A percentile compares a stretch with the other conserved stretches of the same genome.
Conservation (phyloP, 2,329 filamentous ascomycete genomes). For the Aureobasidium melanogenum region DNA sequence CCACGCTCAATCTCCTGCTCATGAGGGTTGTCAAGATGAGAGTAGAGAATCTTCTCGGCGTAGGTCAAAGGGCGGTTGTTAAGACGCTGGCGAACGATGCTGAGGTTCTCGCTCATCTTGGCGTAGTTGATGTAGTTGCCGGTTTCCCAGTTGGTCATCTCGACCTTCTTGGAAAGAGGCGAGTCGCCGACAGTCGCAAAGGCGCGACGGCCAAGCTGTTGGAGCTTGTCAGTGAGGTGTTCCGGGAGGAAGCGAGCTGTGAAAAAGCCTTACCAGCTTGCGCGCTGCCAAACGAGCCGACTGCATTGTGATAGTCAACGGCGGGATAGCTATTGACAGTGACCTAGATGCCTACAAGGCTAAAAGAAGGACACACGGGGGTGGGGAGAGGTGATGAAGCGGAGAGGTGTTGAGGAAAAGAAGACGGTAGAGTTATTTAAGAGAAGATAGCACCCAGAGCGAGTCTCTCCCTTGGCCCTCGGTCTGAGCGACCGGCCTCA, state of each 20-base stretch:
- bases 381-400: constrained; percentile 11
- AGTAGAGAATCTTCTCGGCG: constrained; percentile 89
- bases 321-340: constrained; percentile 11
- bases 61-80: constrained; percentile 93
- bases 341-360: constrained; percentile 13
- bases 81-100: constrained; percentile 78
- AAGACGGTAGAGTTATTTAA: constrained; percentile 11
- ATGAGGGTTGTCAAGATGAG: constrained; percentile 93
- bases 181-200: constrained; percentile 83
- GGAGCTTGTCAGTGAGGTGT: constrained; percentile 5
- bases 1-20: constrained; percentile 95
- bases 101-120: constrained; percentile 98
- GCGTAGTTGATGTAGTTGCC: constrained; percentile 97
- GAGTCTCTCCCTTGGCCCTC: constrained; percentile 7
- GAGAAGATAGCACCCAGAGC: constrained; percentile 10
- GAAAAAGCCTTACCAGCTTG: constrained; percentile 29
- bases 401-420: constrained; percentile 14
- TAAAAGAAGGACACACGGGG: constrained; percentile 8
- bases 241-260: neutral
- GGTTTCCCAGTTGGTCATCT: constrained; percentile 95
- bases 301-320: constrained; percentile 25
- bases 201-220: constrained; percentile 45
- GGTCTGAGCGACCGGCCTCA: constrained; percentile 6
- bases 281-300: constrained; percentile 29
- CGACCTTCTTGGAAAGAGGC: constrained; percentile 88